These are phyloP conservation scores for Groenewaldozyma tartarivorans DNA, from an alignment of 805 yeast species.

Conservation along the genomic window DNA sequence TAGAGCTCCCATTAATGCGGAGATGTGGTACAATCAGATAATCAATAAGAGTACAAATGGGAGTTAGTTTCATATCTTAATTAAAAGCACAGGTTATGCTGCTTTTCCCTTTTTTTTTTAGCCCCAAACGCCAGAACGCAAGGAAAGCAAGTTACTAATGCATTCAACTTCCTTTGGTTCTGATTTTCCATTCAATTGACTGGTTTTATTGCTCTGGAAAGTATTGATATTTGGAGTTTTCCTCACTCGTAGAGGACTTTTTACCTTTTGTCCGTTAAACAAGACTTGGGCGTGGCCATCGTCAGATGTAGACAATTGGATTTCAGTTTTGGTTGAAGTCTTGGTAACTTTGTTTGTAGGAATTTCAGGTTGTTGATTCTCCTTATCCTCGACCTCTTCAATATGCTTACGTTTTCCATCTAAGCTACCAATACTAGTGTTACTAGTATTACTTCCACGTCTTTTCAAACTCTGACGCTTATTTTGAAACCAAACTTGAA, in stretches of 20 bases:
- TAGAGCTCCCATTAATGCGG: no score
- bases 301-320: constrained; percentile 26
- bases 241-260: neutral
- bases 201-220: neutral
- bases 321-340: constrained; percentile 3
- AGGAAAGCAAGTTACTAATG: constrained; percentile 26
- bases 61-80: no score
- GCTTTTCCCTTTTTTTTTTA: no score
- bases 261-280: constrained; percentile 5
- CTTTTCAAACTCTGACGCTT: constrained; percentile 38
- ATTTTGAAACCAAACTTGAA: constrained; percentile 98
- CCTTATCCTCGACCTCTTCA: constrained; percentile 3
- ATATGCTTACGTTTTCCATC: neutral
- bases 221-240: neutral
- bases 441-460: neutral
- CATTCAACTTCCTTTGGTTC: constrained; percentile 26
- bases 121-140: constrained; percentile 23
- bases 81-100: no score
- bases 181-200: neutral
- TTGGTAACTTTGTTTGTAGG: neutral
- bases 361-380: neutral
- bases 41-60: no score
- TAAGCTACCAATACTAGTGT: neutral
- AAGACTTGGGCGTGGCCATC: constrained; percentile 33
- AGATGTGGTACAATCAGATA: no score